phyloP scores from a whole-genome alignment of 78 protist genomes.

The Trichosphaerium sp. region DNA sequence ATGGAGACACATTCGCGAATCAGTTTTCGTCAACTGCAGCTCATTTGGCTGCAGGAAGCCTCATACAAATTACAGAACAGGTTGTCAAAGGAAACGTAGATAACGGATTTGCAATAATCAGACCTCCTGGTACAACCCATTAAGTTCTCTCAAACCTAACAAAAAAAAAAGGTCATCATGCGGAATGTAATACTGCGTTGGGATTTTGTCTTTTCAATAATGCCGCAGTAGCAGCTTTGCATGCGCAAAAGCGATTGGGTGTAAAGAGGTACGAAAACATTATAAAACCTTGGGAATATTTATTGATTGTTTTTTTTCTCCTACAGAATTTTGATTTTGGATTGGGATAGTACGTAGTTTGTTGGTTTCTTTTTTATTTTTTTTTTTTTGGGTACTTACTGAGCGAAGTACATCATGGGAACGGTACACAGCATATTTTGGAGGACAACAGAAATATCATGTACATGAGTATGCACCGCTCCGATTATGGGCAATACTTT shows the following conservation, averaged over 20 bases:
- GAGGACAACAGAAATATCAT: background rate
- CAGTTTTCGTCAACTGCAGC: background rate
- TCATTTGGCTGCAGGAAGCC: background rate
- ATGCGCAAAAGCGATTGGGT: background rate
- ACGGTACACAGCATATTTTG: slow-evolving; percentile 49
- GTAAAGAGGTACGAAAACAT: too few species aligned
- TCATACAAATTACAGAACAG: background rate
- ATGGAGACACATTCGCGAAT: background rate
- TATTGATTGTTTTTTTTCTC: too few species aligned
- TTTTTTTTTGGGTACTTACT: background rate
- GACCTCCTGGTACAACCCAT: slow-evolving; percentile 38
- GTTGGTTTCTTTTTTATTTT: too few species aligned
- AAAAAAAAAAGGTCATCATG: slow-evolving; percentile 22
- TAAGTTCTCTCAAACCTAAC: too few species aligned
- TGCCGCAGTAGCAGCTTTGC: slow-evolving; percentile 30
- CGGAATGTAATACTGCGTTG: background rate
- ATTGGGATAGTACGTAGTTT: slow-evolving; percentile 24
- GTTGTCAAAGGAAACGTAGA: slow-evolving; percentile 10
- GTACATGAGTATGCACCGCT: slow-evolving; percentile 7
- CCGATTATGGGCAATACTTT: slow-evolving; percentile 7
- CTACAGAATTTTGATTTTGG: slow-evolving; percentile 16
- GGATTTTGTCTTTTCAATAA: slow-evolving; percentile 52
- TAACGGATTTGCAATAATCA: slow-evolving; percentile 31
- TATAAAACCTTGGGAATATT: too few species aligned
- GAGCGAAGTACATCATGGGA: slow-evolving; percentile 41